Percentiles rank a stretch among this genome's conserved stretches.
Evolutionary conservation across 2,329 filamentous ascomycete genomes (phyloP).

Genomic region (Trichoderma afroharzianum): DNA sequence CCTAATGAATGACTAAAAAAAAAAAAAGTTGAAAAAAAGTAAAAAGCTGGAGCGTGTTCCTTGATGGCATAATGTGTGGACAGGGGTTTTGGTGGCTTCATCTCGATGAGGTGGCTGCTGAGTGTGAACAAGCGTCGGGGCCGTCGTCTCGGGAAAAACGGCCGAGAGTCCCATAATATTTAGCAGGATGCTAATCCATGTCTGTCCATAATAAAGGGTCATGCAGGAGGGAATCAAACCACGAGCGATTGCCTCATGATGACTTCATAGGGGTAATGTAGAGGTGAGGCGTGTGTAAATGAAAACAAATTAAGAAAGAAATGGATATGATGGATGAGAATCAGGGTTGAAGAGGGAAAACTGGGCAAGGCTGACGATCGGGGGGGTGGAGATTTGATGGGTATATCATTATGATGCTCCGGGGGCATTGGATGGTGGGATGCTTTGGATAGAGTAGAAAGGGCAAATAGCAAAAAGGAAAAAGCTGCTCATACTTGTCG

Average conservation of each 20-base stretch:
- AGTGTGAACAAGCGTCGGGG: background rate
- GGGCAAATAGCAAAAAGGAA: background rate
- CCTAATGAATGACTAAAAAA: too few relatives aligned
- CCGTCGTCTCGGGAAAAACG: background rate
- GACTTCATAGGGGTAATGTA: background rate
- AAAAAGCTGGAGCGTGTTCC: background rate
- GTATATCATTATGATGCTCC: slow-evolving; percentile 17
- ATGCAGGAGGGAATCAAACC: background rate
- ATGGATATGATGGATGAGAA: background rate
- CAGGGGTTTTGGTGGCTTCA: slow-evolving; percentile 4
- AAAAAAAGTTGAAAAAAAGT: background rate
- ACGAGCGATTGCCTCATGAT: slow-evolving; percentile 8
- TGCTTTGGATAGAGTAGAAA: background rate
- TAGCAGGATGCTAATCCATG: slow-evolving; percentile 7
- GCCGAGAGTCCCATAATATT: background rate
- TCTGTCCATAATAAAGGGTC: background rate
- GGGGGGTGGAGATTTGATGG: background rate
- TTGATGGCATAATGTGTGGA: background rate
- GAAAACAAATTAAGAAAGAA: background rate
- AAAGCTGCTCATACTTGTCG: background rate
- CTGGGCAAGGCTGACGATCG: background rate
- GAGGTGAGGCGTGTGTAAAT: background rate
- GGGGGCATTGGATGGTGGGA: background rate
- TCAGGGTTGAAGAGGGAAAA: background rate
- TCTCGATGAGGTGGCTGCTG: slow-evolving; percentile 6